Evolutionary conservation across 1,139 yeast genomes (phyloP).

Genomic region (Suhomyces chickasaworum): DNA sequence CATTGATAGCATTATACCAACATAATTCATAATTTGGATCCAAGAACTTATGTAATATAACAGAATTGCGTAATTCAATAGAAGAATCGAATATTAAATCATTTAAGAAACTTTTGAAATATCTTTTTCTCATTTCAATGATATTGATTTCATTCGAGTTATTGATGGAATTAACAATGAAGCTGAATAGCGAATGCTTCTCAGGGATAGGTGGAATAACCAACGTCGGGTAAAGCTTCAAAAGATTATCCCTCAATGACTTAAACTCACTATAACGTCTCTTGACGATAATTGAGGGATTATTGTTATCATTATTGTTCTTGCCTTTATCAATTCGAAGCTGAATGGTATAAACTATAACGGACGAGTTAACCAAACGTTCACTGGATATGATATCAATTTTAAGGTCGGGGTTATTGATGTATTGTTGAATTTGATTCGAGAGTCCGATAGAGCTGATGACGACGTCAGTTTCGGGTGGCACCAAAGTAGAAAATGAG

Average conservation of each 20-base stretch:
- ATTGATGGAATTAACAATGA: slow-evolving; percentile 43
- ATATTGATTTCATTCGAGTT: slow-evolving; percentile 39
- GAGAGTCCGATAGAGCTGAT: slow-evolving; percentile 44
- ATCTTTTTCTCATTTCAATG: slow-evolving; percentile 46
- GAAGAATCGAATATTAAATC: slow-evolving; percentile 38
- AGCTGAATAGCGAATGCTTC: slow-evolving; percentile 52
- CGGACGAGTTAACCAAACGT: slow-evolving; percentile 40
- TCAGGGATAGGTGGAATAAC: slow-evolving; percentile 62
- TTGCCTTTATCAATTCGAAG: slow-evolving; percentile 20
- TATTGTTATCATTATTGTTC: slow-evolving; percentile 2
- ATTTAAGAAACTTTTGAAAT: slow-evolving; percentile 39
- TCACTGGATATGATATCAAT: slow-evolving; percentile 42
- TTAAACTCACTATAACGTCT: slow-evolving; percentile 59
- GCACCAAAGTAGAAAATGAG: slow-evolving; percentile 6
- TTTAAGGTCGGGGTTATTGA: slow-evolving; percentile 30
- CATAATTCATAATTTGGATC: slow-evolving; percentile 52
- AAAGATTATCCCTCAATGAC: slow-evolving; percentile 48
- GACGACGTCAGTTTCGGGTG: slow-evolving; percentile 21
- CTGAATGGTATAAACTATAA: slow-evolving; percentile 45
- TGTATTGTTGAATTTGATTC: slow-evolving; percentile 35
- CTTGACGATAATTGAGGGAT: slow-evolving; percentile 37
- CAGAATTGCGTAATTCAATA: slow-evolving; percentile 30
- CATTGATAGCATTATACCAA: slow-evolving; percentile 50
- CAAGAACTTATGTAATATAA: slow-evolving; percentile 43
- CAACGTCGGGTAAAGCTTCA: slow-evolving; percentile 50